These are phyloP conservation scores for Coelastrella sp. DNA, from an alignment of 139 green algal genomes.

Conservation along the genomic window DNA sequence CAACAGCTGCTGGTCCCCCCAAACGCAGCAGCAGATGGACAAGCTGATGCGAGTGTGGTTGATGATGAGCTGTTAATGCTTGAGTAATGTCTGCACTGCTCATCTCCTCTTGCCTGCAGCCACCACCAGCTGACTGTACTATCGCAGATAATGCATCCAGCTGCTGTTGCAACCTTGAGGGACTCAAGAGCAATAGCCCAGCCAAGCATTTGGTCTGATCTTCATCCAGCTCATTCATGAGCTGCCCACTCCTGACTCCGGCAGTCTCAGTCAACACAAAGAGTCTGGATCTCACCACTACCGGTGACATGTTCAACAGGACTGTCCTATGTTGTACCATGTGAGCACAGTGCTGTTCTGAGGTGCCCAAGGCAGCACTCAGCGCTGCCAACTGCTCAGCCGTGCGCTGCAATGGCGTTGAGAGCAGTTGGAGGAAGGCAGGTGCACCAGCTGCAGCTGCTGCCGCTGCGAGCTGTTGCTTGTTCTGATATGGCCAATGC, in stretches of 20 bases:
- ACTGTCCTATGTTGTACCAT: not conserved
- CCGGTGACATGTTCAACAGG: conserved; percentile 17
- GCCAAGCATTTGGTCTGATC: conserved; percentile 12
- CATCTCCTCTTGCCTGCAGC: not conserved
- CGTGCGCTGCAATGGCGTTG: not conserved
- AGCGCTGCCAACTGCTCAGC: not conserved
- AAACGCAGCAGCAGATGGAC: conserved; percentile 21
- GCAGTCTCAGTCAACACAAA: conserved; percentile 18
- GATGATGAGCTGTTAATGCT: too few relatives aligned
- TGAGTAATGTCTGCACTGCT: too few relatives aligned
- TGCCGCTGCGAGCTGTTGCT: not conserved
- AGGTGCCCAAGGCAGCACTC: not conserved
- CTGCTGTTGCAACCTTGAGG: not conserved
- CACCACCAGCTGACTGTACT: not conserved
- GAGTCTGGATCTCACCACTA: conserved; percentile 9
- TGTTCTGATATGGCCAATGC: not conserved
- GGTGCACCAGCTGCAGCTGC: not conserved
- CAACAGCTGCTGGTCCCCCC: not conserved
- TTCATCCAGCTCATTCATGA: conserved; percentile 11
- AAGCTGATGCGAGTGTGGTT: not conserved
- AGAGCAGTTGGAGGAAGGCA: conserved; percentile 20
- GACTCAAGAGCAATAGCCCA: conserved; percentile 9
- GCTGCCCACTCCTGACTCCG: not conserved
- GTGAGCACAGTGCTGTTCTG: not conserved
- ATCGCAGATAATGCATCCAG: not conserved